Evolutionary conservation across 2,329 filamentous ascomycete species (phyloP), one percentile per base, ranked within the genome.

Genomic region (Colletotrichum karsti): DNA sequence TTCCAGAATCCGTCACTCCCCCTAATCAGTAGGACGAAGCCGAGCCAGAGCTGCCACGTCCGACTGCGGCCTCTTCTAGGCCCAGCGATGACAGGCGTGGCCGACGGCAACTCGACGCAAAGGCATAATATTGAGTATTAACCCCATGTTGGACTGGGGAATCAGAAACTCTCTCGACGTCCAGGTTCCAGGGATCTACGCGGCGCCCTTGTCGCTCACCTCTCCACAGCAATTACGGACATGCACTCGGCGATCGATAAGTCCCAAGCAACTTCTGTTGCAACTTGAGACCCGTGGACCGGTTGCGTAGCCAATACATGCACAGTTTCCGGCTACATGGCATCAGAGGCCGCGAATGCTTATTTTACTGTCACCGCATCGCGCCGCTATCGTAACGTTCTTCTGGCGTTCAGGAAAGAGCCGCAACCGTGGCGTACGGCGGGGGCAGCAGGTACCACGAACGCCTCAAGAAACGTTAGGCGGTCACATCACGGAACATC

Each of bases 181-280:
- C 42, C 13, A 22, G 28, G 22, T 28, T 37, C 44, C 51, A 64
- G 64, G 59, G 64, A 42, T 41, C 26, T 50, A 18, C 42, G 42
- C 59, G 56, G 41, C 59, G 64, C 44, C 64, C 59, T 58, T 48
- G 44, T 64, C 44, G 53, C 51, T 58, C 64, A 63, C 55, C 35
- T 41, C 37, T 57, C 48, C 64, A 46, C 64, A 39, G 51, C 59
- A 67, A 64, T 67, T 39, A 63, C 58, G 42, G 26, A 41, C 63
- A 56, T 30, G 48, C 57, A 67, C 63, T 35, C 58, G 42, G 50
- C 51, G 33, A 50, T 42, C 26, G 63, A 42, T 56, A 62, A 67
- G 58, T 67, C 26, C 51, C 44, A 58, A 44, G 53, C 64, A 63
- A 30, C 42, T 24, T 46, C n/a, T 67, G 59, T 57, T 44, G 44